Percentiles rank a stretch among this genome's conserved stretches.
These are phyloP conservation scores for Colletotrichum navitas DNA, from an alignment of 2,329 filamentous ascomycete genomes.

Conservation along the genomic window DNA sequence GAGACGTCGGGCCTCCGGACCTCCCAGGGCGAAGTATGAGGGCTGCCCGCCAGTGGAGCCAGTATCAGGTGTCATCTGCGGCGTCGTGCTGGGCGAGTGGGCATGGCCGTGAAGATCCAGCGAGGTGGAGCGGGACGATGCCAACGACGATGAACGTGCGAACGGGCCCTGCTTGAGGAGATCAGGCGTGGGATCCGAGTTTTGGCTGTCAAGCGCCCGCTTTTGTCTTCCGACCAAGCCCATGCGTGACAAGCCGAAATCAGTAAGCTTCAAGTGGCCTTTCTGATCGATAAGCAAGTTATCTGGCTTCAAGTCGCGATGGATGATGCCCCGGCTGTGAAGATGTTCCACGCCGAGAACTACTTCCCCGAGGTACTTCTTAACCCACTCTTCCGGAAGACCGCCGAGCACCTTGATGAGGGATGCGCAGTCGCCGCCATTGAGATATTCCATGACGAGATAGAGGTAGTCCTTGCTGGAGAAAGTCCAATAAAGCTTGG, in stretches of 20 bases:
- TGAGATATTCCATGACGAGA: constrained; percentile 98
- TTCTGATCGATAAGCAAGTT: constrained; percentile 97
- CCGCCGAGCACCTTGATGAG: constrained; percentile 94
- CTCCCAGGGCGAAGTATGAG: constrained; percentile 88
- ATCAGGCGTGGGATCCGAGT: constrained; percentile 89
- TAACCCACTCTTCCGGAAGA: constrained; percentile 96
- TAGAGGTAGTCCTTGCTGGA: constrained; percentile 99
- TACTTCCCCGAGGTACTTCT: constrained; percentile 97
- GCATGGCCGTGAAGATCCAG: constrained; percentile 83
- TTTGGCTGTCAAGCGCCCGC: constrained; percentile 82
- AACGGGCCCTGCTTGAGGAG: constrained; percentile 93
- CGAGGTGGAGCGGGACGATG: constrained; percentile 92
- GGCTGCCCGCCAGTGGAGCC: constrained; percentile 79
- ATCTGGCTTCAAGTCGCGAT: constrained; percentile 96
- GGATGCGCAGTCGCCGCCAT: constrained; percentile 96
- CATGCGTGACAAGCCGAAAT: constrained; percentile 98
- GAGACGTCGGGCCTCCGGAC: constrained; percentile 74
- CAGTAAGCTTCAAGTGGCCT: constrained; percentile 95
- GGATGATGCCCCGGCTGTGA: constrained; percentile 93
- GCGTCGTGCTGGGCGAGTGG: constrained; percentile 86
- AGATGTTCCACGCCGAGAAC: constrained; percentile 97
- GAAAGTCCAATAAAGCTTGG: constrained; percentile 99
- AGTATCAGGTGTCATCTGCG: constrained; percentile 83
- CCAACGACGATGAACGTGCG: constrained; percentile 84
- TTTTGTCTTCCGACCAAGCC: constrained; percentile 97